Conservation (phyloP, 805 yeast species). For the Yamadazyma olivae region DNA sequence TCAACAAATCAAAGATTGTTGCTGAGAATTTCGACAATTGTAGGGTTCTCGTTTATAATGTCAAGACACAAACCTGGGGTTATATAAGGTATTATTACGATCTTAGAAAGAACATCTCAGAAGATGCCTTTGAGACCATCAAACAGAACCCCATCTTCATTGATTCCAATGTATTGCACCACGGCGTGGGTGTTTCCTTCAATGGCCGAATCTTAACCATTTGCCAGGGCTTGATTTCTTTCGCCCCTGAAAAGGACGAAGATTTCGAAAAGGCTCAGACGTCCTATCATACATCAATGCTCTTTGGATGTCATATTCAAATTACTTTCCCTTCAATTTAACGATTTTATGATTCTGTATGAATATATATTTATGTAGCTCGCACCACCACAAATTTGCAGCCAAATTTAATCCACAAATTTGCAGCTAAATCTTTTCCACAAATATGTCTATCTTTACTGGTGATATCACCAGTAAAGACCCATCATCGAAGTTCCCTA, state of each 20-base stretch:
- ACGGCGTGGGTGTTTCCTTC: constrained; percentile 31
- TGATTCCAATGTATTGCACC: constrained; percentile 26
- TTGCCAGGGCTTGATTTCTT: constrained; percentile 33
- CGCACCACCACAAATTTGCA: too few relatives aligned
- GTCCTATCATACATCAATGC: constrained; percentile 18
- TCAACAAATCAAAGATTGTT: constrained; percentile 26
- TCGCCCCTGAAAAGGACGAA: constrained; percentile 29
- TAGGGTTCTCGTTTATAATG: constrained; percentile 33
- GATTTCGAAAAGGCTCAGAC: constrained; percentile 20
- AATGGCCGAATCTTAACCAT: constrained; percentile 33
- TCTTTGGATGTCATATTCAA: constrained; percentile 35
- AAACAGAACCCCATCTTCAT: constrained; percentile 18
- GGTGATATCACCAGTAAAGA: constrained; percentile 14
- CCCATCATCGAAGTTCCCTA: constrained; percentile 12
- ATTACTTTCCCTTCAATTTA: constrained; percentile 30
- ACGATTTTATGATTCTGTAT: constrained; percentile 1
- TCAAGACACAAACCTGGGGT: constrained; percentile 40
- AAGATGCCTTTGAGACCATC: constrained; percentile 17
- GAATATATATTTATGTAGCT: not conserved
- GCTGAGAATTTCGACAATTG: constrained; percentile 25
- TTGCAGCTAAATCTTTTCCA: too few relatives aligned
- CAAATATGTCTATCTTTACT: constrained; percentile 11
- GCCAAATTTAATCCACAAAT: not conserved
- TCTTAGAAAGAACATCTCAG: constrained; percentile 21
- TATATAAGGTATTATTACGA: constrained; percentile 34